These are phyloP conservation scores for Lasiodiplodia hormozganensis DNA, from an alignment of 2,329 filamentous ascomycete species.

Conservation along the genomic window DNA sequence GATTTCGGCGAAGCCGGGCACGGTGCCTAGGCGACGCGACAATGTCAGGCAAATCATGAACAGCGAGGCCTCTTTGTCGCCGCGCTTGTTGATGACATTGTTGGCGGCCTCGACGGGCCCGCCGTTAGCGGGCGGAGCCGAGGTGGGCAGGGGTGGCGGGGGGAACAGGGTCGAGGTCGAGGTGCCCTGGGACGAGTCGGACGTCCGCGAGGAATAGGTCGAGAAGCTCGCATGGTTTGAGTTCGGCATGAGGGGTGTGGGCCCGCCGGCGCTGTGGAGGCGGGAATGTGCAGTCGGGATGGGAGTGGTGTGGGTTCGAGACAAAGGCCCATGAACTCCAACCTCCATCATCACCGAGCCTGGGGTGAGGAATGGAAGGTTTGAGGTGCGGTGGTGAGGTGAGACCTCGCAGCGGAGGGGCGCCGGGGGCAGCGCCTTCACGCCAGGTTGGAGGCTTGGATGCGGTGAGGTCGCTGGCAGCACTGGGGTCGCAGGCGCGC, in stretches of 20 bases:
- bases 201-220: conserved; percentile 56
- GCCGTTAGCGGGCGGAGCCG: conserved; percentile 52
- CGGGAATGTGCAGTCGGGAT: conserved; percentile 31
- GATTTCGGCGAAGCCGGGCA: conserved; percentile 81
- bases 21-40: conserved; percentile 79
- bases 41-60: conserved; percentile 94
- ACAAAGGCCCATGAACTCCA: conserved; percentile 40
- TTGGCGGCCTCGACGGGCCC: conserved; percentile 77
- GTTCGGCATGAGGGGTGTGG: conserved; percentile 49
- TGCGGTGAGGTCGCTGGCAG: conserved; percentile 22
- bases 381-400: conserved; percentile 28
- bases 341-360: conserved; percentile 42
- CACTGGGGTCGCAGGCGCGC: conserved; percentile 16
- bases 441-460: conserved; percentile 24
- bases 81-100: conserved; percentile 97
- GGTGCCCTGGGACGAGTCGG: conserved; percentile 56
- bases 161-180: conserved; percentile 53
- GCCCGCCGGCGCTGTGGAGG: conserved; percentile 37
- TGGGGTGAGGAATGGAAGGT: conserved; percentile 21
- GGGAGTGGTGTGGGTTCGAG: conserved; percentile 37
- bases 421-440: conserved; percentile 28
- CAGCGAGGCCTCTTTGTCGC: conserved; percentile 87
- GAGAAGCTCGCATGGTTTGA: conserved; percentile 53
- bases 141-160: conserved; percentile 41
- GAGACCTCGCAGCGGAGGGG: conserved; percentile 30